These are phyloP conservation scores for Silybum marianum DNA, from an alignment of 129 eudicot species.

Conservation along the genomic window DNA sequence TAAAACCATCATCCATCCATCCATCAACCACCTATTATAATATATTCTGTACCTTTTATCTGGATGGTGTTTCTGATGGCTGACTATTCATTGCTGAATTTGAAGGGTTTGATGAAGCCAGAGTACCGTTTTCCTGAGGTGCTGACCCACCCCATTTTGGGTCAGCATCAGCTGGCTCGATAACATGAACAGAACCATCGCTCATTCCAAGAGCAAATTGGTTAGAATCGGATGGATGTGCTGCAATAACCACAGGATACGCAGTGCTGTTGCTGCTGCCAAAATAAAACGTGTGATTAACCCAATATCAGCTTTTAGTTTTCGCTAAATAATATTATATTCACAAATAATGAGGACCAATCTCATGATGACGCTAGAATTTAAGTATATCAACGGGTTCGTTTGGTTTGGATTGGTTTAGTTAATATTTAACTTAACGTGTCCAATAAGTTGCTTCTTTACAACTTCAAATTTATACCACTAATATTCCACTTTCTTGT, in stretches of 20 bases:
- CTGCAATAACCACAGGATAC: slow-evolving; percentile 70
- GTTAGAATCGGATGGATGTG: slow-evolving; percentile 71
- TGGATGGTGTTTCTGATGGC: slow-evolving; percentile 87
- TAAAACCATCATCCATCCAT: slow-evolving; percentile 5
- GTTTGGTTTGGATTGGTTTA: no score
- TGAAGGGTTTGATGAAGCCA: slow-evolving; percentile 62
- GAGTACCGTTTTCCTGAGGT: slow-evolving; percentile 53
- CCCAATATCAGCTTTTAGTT: background rate
- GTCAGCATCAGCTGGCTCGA: slow-evolving; percentile 78
- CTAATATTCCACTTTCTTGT: background rate
- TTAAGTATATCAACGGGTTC: no score
- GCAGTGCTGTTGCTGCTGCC: slow-evolving; percentile 57
- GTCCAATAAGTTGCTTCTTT: background rate
- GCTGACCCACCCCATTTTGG: slow-evolving; percentile 70
- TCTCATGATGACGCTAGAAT: background rate
- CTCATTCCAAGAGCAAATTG: slow-evolving; percentile 90
- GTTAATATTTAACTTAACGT: background rate
- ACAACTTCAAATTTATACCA: background rate
- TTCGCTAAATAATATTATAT: background rate
- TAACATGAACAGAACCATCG: slow-evolving; percentile 74
- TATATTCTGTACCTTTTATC: slow-evolving; percentile 43
- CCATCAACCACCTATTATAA: background rate
- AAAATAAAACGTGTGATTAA: slow-evolving; percentile 19
- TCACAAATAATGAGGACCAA: background rate
- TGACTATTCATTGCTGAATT: slow-evolving; percentile 75